Percentiles rank a stretch among this genome's conserved stretches.
phyloP scores from a whole-genome alignment of 208 protist species.

The Leishmania gerbilli region DNA sequence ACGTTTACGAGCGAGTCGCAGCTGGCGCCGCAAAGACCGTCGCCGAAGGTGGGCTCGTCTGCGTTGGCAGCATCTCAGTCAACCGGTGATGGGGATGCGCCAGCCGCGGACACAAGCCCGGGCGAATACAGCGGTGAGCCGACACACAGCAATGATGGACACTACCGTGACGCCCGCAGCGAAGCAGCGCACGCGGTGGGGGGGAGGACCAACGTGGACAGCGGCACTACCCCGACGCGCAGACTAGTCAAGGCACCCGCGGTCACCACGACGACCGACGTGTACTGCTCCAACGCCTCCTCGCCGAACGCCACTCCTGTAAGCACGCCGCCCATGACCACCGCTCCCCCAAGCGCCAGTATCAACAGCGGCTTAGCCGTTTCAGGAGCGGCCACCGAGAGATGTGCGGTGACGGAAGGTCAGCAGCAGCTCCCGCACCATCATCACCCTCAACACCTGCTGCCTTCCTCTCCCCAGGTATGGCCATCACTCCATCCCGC shows the following conservation, averaged over 20 bases:
- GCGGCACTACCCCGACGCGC: not conserved
- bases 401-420: not conserved
- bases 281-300: not conserved
- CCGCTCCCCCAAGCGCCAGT: not conserved
- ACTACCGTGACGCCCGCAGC: not conserved
- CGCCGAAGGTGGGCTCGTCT: slow-evolving; percentile 14
- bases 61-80: not conserved
- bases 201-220: not conserved
- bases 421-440: not conserved
- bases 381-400: not conserved
- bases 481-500: not conserved
- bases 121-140: not conserved
- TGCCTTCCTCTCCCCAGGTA: not conserved
- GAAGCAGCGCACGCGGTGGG: not conserved
- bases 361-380: not conserved
- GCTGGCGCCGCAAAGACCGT: slow-evolving; percentile 10
- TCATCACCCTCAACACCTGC: not conserved
- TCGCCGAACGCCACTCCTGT: slow-evolving; percentile 20
- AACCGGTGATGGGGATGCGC: not conserved
- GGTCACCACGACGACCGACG: not conserved
- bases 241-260: not conserved
- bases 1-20: slow-evolving; percentile 23
- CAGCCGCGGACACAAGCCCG: not conserved
- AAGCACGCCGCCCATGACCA: slow-evolving; percentile 1
- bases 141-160: not conserved